Evolutionary conservation across 2,329 filamentous ascomycete genomes (phyloP), one percentile per base, ranked within the genome.

Genomic region (Fusarium sp.): DNA sequence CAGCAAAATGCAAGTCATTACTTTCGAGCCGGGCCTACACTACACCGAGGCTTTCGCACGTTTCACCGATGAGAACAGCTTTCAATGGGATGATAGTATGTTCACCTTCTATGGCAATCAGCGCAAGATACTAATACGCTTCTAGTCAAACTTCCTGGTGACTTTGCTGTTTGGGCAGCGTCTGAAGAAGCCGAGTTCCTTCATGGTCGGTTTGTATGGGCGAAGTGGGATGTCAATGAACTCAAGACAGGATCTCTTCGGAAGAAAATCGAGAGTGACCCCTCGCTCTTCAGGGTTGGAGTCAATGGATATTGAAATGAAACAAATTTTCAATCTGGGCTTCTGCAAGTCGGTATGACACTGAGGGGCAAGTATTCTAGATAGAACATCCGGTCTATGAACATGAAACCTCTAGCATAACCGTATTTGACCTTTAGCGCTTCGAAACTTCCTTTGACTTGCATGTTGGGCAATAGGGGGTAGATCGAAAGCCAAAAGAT

Each of bases 1-100:
- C 0, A 56, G 60, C 0, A 66, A 78, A 5, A 66, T 79, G 62
- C 78, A 79, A 18, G 67, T 79, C 17, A 52, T 79, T 10, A 75
- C 65, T 32, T 75, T 75, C 14, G 59, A 74, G 11, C 67, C 67
- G 0, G 67, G 69, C 0, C 23, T 66, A 0, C 63, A 66, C 30
- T 66, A 66, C 2, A 66, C 63, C 0, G 62, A 66, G 2, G n/a
- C 63, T 7, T 66, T 66, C 7, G 20, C 18, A 0, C 53, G 61
- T 0, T 66, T 66, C 20, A 18, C 53, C 2, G 53, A 66, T 4
- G 53, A 41, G 5, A 66, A n/a, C 2, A 60, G 53, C 11, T 66
- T 66, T 4, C 26, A 30, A 5, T 66, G 63, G 63, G 63, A 66
- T 18, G 63, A 66, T 0, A 52, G 63, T 66, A 52, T 27, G 63